A percentile compares a stretch with the other conserved stretches of the same genome.
Conservation (phyloP, 2,329 filamentous ascomycete genomes). For the Calonectria crousiana region DNA sequence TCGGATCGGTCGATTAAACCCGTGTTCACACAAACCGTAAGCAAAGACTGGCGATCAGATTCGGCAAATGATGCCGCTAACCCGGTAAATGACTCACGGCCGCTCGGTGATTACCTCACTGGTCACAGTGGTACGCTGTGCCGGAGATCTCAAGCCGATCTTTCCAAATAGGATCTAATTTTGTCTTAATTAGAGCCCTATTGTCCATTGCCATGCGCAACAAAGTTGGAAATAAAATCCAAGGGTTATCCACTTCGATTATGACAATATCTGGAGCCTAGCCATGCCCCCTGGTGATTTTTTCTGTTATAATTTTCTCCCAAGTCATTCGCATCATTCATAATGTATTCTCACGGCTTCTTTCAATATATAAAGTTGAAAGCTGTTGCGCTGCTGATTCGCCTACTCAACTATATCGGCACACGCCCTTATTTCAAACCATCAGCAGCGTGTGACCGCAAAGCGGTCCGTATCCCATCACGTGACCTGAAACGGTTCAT, state of each 20-base stretch:
- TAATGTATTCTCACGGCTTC: background rate
- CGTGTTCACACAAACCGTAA: background rate
- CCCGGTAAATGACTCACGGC: background rate
- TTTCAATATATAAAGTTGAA: background rate
- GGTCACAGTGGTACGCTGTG: too few relatives aligned
- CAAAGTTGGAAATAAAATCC: background rate
- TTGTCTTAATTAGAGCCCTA: background rate
- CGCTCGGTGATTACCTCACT: background rate
- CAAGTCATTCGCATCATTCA: background rate
- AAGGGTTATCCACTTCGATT: background rate
- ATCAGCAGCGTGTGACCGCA: slow-evolving; percentile 16
- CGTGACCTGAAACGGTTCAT: slow-evolving; percentile 44
- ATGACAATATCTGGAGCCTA: too few relatives aligned
- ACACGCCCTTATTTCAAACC: background rate
- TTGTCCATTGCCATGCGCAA: background rate
- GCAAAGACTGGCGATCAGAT: background rate
- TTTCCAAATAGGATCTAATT: background rate
- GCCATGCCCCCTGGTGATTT: too few relatives aligned
- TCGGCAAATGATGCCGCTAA: background rate
- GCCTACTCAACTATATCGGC: background rate
- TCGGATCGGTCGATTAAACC: background rate
- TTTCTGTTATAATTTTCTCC: background rate
- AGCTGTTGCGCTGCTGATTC: background rate
- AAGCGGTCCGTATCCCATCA: slow-evolving; percentile 40
- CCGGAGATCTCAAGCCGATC: background rate